These are phyloP conservation scores for Suaeda aralocaspica DNA, from an alignment of 148 eudicot genomes.

Conservation along the genomic window DNA sequence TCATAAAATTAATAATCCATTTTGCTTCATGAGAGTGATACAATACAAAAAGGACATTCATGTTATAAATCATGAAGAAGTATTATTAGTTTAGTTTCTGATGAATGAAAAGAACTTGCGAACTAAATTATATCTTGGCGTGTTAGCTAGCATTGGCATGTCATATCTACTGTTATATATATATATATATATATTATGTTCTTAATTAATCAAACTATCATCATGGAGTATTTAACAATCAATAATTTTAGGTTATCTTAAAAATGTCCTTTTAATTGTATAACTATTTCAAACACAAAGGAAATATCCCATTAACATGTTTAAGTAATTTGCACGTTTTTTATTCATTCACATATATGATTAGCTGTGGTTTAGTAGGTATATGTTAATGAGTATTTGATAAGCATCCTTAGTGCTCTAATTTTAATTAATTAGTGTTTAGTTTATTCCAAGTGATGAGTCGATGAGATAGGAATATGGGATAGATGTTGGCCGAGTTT, in stretches of 20 bases:
- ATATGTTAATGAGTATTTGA: too few relatives aligned
- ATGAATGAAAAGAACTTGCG: constrained; percentile 9
- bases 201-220: background rate
- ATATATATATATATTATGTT: too few relatives aligned
- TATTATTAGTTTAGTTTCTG: too few relatives aligned
- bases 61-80: too few relatives aligned
- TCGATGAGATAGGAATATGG: too few relatives aligned
- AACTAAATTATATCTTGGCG: constrained; percentile 16
- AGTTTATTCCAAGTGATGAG: too few relatives aligned
- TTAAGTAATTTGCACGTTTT: background rate
- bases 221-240: constrained; percentile 5
- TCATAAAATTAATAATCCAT: too few relatives aligned
- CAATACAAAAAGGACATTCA: too few relatives aligned
- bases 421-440: too few relatives aligned
- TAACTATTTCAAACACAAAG: background rate
- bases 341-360: background rate
- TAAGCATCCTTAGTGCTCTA: too few relatives aligned
- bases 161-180: constrained; percentile 5
- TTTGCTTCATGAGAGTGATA: background rate
- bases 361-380: background rate
- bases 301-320: background rate
- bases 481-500: too few relatives aligned
- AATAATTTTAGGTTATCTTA: background rate
- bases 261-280: background rate
- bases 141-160: constrained; percentile 10